These are phyloP conservation scores for Venturia oleaginea DNA, from an alignment of 2,329 filamentous ascomycete genomes.

Conservation along the genomic window DNA sequence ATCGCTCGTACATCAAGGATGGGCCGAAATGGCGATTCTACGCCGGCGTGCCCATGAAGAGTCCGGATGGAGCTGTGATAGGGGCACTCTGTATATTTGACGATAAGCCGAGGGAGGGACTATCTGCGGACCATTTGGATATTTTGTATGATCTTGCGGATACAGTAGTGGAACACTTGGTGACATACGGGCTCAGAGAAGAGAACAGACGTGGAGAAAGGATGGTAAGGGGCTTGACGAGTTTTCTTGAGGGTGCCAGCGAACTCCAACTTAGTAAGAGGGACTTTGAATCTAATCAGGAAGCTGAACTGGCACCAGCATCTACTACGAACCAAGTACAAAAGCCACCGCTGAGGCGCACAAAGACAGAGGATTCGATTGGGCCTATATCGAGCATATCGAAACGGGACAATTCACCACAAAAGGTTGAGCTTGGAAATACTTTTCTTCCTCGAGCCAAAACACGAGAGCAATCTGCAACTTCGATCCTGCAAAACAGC, in stretches of 20 bases:
- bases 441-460: neutral
- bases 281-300: constrained; percentile 13
- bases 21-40: constrained; percentile 26
- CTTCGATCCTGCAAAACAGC: constrained; percentile 11
- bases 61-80: constrained; percentile 23
- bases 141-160: constrained; percentile 16
- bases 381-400: constrained; percentile 14
- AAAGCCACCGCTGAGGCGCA: neutral
- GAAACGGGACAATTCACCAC: constrained; percentile 18
- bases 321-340: neutral
- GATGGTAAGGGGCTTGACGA: constrained; percentile 17
- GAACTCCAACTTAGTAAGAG: constrained; percentile 23
- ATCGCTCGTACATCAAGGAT: constrained; percentile 21
- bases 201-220: constrained; percentile 15
- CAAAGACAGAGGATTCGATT: neutral
- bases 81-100: constrained; percentile 28
- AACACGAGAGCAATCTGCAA: neutral
- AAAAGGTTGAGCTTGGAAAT: neutral
- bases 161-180: constrained; percentile 16
- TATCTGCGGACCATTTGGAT: constrained; percentile 16
- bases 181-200: constrained; percentile 15
- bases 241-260: constrained; percentile 22
- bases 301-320: neutral
- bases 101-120: constrained; percentile 18
- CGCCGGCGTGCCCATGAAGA: constrained; percentile 25